Evolutionary conservation across 2,329 filamentous ascomycete genomes (phyloP).

Genomic region (Xylariaceae sp.): DNA sequence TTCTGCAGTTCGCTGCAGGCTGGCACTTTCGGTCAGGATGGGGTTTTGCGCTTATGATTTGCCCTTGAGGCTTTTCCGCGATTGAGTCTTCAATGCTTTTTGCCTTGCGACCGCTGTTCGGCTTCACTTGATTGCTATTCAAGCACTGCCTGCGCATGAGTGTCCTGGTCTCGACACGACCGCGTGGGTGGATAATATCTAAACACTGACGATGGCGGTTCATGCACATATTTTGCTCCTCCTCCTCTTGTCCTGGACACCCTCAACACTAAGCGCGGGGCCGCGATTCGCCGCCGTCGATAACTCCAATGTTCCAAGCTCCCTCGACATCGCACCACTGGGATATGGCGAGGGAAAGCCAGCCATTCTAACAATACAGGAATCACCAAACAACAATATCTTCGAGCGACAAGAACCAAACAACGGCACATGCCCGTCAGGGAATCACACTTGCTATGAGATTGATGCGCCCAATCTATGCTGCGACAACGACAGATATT

Average conservation of each 20-base stretch:
- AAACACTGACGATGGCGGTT: too few relatives aligned
- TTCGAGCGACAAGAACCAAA: slow-evolving; percentile 8
- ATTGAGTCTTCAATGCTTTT: too few relatives aligned
- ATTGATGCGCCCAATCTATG: slow-evolving; percentile 12
- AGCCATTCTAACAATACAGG: slow-evolving; percentile 13
- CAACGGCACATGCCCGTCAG: slow-evolving; percentile 8
- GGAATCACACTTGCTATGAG: slow-evolving; percentile 23
- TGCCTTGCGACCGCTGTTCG: too few relatives aligned
- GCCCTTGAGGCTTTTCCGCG: too few relatives aligned
- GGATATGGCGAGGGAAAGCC: slow-evolving; percentile 17
- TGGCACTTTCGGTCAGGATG: too few relatives aligned
- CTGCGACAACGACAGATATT: slow-evolving; percentile 25
- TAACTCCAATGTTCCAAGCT: slow-evolving; percentile 12
- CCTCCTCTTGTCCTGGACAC: slow-evolving; percentile 1
- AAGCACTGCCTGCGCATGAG: too few relatives aligned
- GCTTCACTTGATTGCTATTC: too few relatives aligned
- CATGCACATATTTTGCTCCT: not conserved
- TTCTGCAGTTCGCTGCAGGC: too few relatives aligned
- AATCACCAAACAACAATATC: slow-evolving; percentile 7
- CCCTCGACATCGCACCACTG: slow-evolving; percentile 21
- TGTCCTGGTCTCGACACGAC: too few relatives aligned
- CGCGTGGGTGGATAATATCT: too few relatives aligned
- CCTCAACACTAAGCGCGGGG: slow-evolving; percentile 5
- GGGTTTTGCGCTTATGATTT: too few relatives aligned
- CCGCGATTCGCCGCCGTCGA: slow-evolving; percentile 11